phyloP scores from a whole-genome alignment of 2,329 filamentous ascomycete species.

The Tolypocladium tropicale region DNA sequence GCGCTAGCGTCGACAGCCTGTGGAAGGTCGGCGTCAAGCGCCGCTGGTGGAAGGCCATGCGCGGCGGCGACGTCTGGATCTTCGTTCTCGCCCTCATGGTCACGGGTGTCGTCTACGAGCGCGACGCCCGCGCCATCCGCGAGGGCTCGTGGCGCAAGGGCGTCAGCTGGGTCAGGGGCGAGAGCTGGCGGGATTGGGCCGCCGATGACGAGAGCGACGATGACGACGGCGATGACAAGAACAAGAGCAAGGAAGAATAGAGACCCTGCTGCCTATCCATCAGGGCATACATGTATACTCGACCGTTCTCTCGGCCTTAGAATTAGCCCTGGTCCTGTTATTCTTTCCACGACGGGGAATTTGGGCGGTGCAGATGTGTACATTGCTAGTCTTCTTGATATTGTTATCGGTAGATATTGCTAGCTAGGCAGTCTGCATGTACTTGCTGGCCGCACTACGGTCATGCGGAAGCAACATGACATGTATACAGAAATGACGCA shows the following conservation, averaged over 20 bases:
- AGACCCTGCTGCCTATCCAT: too few species aligned
- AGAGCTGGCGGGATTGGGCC: conserved; percentile 63
- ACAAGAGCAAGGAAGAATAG: conserved; percentile 8
- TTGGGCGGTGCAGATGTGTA: neutral
- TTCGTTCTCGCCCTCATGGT: conserved; percentile 72
- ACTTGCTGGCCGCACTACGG: too few species aligned
- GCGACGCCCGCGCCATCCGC: conserved; percentile 55
- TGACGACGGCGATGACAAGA: conserved; percentile 25
- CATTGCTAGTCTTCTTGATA: too few species aligned
- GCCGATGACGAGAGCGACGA: conserved; percentile 40
- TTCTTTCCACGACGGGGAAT: neutral
- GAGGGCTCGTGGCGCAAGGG: conserved; percentile 60
- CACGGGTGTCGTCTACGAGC: conserved; percentile 69
- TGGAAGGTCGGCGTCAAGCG: conserved; percentile 95
- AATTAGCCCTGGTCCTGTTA: neutral
- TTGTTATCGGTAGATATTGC: neutral
- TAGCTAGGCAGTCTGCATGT: neutral
- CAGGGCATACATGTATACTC: too few species aligned
- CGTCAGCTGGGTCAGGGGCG: conserved; percentile 62
- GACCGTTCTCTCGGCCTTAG: neutral
- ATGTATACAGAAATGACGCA: neutral
- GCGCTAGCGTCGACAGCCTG: conserved; percentile 68
- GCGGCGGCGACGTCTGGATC: conserved; percentile 73
- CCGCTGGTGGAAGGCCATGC: conserved; percentile 75
- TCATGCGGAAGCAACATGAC: neutral